Evolutionary conservation across 495 filamentous ascomycete species (phyloP).

Genomic region (Talaromyces borbonicus): DNA sequence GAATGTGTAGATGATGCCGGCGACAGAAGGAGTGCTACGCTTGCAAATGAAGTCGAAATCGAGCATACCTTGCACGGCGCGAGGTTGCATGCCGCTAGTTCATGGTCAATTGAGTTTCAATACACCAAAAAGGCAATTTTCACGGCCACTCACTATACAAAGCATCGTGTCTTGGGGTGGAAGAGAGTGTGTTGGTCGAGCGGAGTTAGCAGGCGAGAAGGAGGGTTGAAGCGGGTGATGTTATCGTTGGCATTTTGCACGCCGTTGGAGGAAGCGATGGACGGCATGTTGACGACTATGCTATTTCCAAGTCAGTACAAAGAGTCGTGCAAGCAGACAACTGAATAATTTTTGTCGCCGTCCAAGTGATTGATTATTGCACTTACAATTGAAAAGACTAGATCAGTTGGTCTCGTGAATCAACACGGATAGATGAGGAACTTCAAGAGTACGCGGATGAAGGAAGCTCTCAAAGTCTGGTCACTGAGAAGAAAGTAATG

Average conservation of each 20-base stretch:
- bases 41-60: slow-evolving; percentile 99
- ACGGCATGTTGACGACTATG: slow-evolving; percentile 34
- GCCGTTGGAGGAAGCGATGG: slow-evolving; percentile 35
- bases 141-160: slow-evolving; percentile 93
- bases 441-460: no score
- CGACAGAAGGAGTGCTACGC: slow-evolving; percentile 88
- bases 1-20: slow-evolving; percentile 99
- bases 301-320: background rate
- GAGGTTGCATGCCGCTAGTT: slow-evolving; percentile 79
- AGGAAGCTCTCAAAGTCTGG: no score
- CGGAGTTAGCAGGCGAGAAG: slow-evolving; percentile 85
- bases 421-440: background rate
- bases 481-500: no score
- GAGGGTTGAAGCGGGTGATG: slow-evolving; percentile 90
- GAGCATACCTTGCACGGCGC: slow-evolving; percentile 98
- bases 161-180: slow-evolving; percentile 98
- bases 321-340: no score
- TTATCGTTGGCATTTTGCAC: slow-evolving; percentile 81
- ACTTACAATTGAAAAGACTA: background rate
- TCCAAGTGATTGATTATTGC: no score
- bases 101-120: slow-evolving; percentile 11
- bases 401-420: slow-evolving; percentile 1
- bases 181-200: slow-evolving; percentile 77
- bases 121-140: no score
- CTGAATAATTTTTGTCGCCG: no score